A percentile compares a stretch with the other conserved stretches of the same genome.
These are phyloP conservation scores for Tricholoma flavovirens DNA, from an alignment of 768 basidiomycete species.

Conservation along the genomic window DNA sequence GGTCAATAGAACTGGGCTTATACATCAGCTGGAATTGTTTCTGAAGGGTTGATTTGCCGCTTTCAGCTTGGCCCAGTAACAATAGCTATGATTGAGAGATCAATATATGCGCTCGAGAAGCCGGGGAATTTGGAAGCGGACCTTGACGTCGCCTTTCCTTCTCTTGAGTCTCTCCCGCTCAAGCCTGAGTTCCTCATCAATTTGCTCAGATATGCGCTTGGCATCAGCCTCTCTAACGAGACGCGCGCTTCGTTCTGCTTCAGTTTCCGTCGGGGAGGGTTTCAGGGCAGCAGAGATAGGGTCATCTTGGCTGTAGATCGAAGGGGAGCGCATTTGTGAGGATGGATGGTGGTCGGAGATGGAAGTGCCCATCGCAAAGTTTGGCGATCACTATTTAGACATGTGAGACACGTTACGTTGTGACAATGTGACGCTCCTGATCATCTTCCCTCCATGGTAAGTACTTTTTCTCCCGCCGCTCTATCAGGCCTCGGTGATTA, in stretches of 20 bases:
- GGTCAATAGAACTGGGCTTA: slow-evolving; percentile 61
- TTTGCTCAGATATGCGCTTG: slow-evolving; percentile 69
- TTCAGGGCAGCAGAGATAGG: slow-evolving; percentile 64
- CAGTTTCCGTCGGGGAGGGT: slow-evolving; percentile 63
- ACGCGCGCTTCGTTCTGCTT: slow-evolving; percentile 53
- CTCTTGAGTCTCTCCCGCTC: slow-evolving; percentile 63
- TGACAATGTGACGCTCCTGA: too few relatives aligned
- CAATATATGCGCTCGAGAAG: slow-evolving; percentile 31
- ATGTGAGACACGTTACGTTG: too few relatives aligned
- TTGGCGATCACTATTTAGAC: neutral
- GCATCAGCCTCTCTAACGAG: slow-evolving; percentile 68
- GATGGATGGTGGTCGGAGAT: slow-evolving; percentile 16
- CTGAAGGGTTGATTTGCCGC: slow-evolving; percentile 71
- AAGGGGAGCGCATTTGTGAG: slow-evolving; percentile 56
- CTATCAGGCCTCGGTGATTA: neutral
- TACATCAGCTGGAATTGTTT: slow-evolving; percentile 83
- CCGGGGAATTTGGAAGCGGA: slow-evolving; percentile 17
- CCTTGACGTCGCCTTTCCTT: slow-evolving; percentile 73
- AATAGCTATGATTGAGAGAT: slow-evolving; percentile 40
- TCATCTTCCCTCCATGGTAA: neutral
- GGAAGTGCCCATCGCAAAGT: neutral
- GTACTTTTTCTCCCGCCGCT: neutral
- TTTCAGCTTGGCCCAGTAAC: slow-evolving; percentile 76
- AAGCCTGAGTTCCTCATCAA: slow-evolving; percentile 71
- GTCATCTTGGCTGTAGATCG: slow-evolving; percentile 70